Base-by-base conservation (phyloP, 495 filamentous ascomycete genomes). In the Hypoxylon intermedium region DNA sequence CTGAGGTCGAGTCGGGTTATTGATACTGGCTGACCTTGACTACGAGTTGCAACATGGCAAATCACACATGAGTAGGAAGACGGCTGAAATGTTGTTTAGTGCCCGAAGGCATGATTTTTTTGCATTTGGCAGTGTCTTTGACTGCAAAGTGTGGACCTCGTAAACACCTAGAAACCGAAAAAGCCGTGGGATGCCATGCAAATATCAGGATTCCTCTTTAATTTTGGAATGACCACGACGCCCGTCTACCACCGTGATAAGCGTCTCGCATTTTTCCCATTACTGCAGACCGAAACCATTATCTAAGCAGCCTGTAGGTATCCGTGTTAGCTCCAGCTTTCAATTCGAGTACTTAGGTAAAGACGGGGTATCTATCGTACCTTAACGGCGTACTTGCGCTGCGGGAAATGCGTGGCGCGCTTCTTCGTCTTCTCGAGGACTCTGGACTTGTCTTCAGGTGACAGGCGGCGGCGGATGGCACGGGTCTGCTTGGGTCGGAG, bases 321-420 rank as follows among this genome's bases (percentile, higher is more conserved):
- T 5, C 3, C 6, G 4, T 21, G 42, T 65, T 55, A 59, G 61
- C 38, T 46, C 6, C 3, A 63, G 11, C 37, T 21, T 15, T 13
- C 16, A 36, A 18, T 37, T 37, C 2, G n/a, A 33, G 26, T 11
- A 2, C 30, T 12, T 12, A 4, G 3, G n/a, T 33, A 9, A 37
- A 15, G 11, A 37, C n/a, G 34, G 2, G 13, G 3, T n/a, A 11
- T 20, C 55, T 42, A 55, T 45, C 59, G 57, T 86, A 92, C 94
- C 93, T 97, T 99, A 74, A 99, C 87, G 75, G 95, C 95, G 81
- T 85, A 99, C 82, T 96, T 98, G 78, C 95, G 85, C 85, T 93
- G 90, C 48, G 95, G 94, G 86, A 98, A 99, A 83, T 99, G 95
- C 68, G 83, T 87, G 73, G 84, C 70, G 80, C 90, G 88, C 91